Evolutionary conservation across 768 basidiomycete genomes (phyloP), one percentile per base, ranked within the genome.

Genomic region (Macrolepiota fuliginosa): DNA sequence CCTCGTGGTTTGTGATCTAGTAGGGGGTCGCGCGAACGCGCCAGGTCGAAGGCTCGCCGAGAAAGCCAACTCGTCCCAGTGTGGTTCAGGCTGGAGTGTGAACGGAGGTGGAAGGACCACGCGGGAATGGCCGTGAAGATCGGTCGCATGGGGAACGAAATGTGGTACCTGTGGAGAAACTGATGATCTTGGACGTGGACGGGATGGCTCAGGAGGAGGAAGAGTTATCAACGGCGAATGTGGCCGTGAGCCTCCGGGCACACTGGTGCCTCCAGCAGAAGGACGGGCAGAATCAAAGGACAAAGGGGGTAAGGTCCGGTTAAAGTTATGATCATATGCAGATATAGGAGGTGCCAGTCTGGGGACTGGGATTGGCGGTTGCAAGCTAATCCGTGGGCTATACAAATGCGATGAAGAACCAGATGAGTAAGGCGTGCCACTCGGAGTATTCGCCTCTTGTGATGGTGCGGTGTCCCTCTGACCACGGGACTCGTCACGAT

Each of bases 81-180:
- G 87, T 1, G 88, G 88, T 56, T 74, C 75, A 2, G 89, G 89
- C 68, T 90, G 85, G 3, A 91, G 74, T 10, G 86, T 83, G 67
- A 84, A 89, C 2, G 89, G 89, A 15, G 88, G 82, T 15, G 81
- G 78, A 58, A 81, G 71, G 59, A 69, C 66, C 56, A 69, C 63
- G 24, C 71, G 58, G 27, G 69, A 64, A 22, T 69, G 65, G 45
- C 65, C 62, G 62, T 71, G 64, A 29, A 69, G 62, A 53, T 76
- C 74, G 19, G 74, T 73, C 54, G 71, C 67, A 46, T 72, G 71
- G 51, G 74, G 74, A 42, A 73, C 72, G 68, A 77, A 78, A 10
- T 65, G 71, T 61, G 63, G 66, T 60, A 36, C 35, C 24, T 69
- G 71, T 19, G 74, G 73, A 25, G 65, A 64, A 55, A 36, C 22